Base-by-base conservation (phyloP, 2,329 filamentous ascomycete species). In the Aschersonia sp. region DNA sequence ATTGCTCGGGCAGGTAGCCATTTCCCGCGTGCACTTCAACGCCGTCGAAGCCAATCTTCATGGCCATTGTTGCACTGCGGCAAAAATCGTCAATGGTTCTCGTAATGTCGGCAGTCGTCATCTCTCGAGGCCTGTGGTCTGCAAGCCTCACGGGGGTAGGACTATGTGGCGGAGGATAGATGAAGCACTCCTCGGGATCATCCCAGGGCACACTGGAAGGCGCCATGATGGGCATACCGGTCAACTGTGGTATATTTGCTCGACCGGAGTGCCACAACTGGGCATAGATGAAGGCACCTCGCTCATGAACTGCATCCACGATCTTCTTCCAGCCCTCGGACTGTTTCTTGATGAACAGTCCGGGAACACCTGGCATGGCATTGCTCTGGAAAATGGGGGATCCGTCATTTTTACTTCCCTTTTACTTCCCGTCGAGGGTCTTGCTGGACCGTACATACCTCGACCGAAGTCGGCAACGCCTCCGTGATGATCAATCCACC, bases 231-330 rank as follows among this genome's bases (percentile, higher is more conserved):
- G 57, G 56, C 5, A 59, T 58, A 4, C 67, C 69, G 1, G 63
- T 62, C 35, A 62, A 49, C 1, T 64, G 62, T 0, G 60, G 52
- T 55, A 73, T 52, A 4, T 65, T 66, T 29, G 58, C 58, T 0
- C 68, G 65, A 0, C 68, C 68, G 0, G 67, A 61, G 10, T 62
- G 59, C 65, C 66, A 83, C 0, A 85, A 66, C 60, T 85, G 81
- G n/a, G 71, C 58, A 60, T 72, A 83, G 51, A 82, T 77, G 55
- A 68, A 74, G 40, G 68, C 70, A 42, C 76, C 76, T 53, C 78
- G 75, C 31, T 68, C 68, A 61, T 85, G 81, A 1, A 85, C 78
- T 1, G 72, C 75, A 44, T 76, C 70, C 2, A 75, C 77, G 31
- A 84, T 64, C 48, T 68, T 64, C 11, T 69, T 73, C 81, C 80